phyloP scores from a whole-genome alignment of 2,329 filamentous ascomycete species.

The Paradendryphiella salina region DNA sequence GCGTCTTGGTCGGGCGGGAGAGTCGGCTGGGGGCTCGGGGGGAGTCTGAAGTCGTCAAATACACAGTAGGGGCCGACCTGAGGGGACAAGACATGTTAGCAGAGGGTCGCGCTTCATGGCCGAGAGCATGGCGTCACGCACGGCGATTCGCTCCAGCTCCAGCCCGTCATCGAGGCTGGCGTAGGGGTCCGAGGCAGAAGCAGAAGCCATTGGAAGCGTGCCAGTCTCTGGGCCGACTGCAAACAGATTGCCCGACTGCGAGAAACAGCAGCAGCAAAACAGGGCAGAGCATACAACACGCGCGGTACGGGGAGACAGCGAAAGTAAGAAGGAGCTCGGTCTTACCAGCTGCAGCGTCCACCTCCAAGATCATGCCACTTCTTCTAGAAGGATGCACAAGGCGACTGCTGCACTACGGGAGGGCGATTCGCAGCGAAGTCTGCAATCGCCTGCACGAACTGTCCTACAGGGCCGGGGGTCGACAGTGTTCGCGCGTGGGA shows the following conservation, averaged over 20 bases:
- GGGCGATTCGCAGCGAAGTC: not conserved
- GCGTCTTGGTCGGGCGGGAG: too few relatives aligned
- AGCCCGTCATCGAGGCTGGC: conserved; percentile 41
- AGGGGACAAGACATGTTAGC: conserved; percentile 31
- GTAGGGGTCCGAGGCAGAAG: conserved; percentile 21
- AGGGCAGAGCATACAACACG: conserved; percentile 6
- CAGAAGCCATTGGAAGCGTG: conserved; percentile 25
- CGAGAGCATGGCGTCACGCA: conserved; percentile 33
- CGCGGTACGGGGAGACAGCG: not conserved
- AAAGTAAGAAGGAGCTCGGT: conserved; percentile 8
- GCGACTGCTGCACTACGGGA: conserved; percentile 6
- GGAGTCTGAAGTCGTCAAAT: conserved; percentile 42
- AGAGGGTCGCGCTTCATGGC: conserved; percentile 7
- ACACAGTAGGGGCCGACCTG: conserved; percentile 48
- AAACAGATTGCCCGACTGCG: not conserved
- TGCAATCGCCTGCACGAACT: conserved; percentile 4
- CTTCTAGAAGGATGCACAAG: conserved; percentile 6
- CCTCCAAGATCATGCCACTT: conserved; percentile 19
- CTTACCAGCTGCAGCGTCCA: conserved; percentile 20
- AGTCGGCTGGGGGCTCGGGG: conserved; percentile 23
- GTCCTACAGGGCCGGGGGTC: conserved; percentile 11
- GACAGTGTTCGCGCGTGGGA: conserved; percentile 9
- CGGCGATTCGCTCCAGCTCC: conserved; percentile 46
- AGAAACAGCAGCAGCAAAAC: not conserved
- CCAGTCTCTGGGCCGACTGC: not conserved